phyloP scores from a whole-genome alignment of 331 rosid genomes.

The Prunus yedoensis region DNA sequence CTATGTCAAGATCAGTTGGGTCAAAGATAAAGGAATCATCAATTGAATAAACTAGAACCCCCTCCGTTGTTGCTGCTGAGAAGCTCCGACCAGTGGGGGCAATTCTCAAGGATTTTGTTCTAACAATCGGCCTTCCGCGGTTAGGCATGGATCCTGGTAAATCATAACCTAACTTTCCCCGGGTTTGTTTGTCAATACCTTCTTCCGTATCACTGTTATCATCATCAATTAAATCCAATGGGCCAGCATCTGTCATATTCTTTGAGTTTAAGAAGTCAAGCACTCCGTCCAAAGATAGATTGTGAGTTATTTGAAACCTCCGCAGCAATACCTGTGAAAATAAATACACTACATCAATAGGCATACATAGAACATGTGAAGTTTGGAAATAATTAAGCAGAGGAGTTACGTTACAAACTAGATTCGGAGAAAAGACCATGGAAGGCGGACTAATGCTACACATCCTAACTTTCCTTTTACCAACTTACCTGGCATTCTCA shows the following conservation, averaged over 20 bases:
- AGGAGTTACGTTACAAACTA: neutral
- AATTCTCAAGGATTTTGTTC: slow-evolving; percentile 78
- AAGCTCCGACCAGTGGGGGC: slow-evolving; percentile 97
- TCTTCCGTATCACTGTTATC: slow-evolving; percentile 83
- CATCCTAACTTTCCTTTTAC: neutral
- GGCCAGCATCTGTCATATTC: slow-evolving; percentile 94
- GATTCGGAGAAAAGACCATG: neutral
- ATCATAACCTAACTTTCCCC: slow-evolving; percentile 61
- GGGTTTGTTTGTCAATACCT: slow-evolving; percentile 82
- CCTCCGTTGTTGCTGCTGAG: slow-evolving; percentile 92
- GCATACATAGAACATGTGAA: slow-evolving; percentile 5
- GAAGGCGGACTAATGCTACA: neutral
- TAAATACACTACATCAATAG: slow-evolving; percentile 26
- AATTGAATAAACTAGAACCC: slow-evolving; percentile 81
- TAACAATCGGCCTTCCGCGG: slow-evolving; percentile 76
- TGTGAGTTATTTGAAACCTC: slow-evolving; percentile 82
- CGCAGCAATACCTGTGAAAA: slow-evolving; percentile 69
- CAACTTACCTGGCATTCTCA: neutral
- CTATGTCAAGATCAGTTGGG: slow-evolving; percentile 90
- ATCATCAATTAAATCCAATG: slow-evolving; percentile 86
- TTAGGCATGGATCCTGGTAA: slow-evolving; percentile 88
- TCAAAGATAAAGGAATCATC: slow-evolving; percentile 91
- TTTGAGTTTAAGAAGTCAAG: slow-evolving; percentile 87
- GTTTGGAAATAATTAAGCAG: neutral
- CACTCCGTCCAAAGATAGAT: slow-evolving; percentile 95